phyloP scores from a whole-genome alignment of 306 rosid species.

The Dryas octopetala region DNA sequence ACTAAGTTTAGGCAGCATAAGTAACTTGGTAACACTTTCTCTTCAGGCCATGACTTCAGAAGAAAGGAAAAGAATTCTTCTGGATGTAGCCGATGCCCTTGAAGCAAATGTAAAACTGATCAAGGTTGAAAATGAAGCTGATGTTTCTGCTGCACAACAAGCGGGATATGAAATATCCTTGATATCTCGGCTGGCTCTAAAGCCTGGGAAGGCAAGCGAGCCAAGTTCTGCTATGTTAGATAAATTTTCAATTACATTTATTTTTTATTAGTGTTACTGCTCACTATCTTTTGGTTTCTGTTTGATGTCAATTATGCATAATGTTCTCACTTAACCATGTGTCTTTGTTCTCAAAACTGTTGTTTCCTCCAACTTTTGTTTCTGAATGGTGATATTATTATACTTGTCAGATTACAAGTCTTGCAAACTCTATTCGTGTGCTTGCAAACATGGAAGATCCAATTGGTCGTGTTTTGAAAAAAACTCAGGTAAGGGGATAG shows the following conservation, averaged over 20 bases:
- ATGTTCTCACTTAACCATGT: slow-evolving; percentile 1
- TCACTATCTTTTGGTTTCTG: not conserved
- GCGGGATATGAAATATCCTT: slow-evolving; percentile 82
- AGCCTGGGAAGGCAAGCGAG: slow-evolving; percentile 73
- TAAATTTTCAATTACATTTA: not conserved
- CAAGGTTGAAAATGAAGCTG: slow-evolving; percentile 80
- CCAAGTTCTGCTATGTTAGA: slow-evolving; percentile 19
- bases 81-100: slow-evolving; percentile 88
- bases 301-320: not conserved
- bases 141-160: slow-evolving; percentile 67
- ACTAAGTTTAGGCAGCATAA: slow-evolving; percentile 28
- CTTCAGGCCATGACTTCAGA: slow-evolving; percentile 71
- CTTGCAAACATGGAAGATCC: slow-evolving; percentile 98
- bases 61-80: slow-evolving; percentile 76
- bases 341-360: slow-evolving; percentile 7
- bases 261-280: not conserved
- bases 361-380: slow-evolving; percentile 18
- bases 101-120: slow-evolving; percentile 66
- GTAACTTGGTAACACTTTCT: slow-evolving; percentile 27
- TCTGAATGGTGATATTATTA: slow-evolving; percentile 20
- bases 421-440: slow-evolving; percentile 72
- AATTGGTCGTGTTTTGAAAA: slow-evolving; percentile 72
- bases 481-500: slow-evolving; percentile 62
- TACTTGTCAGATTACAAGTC: slow-evolving; percentile 69
- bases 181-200: slow-evolving; percentile 75